Percentiles rank a stretch among this genome's conserved stretches.
phyloP scores from a whole-genome alignment of 2,329 filamentous ascomycete genomes.

The Cladosporium sp. region DNA sequence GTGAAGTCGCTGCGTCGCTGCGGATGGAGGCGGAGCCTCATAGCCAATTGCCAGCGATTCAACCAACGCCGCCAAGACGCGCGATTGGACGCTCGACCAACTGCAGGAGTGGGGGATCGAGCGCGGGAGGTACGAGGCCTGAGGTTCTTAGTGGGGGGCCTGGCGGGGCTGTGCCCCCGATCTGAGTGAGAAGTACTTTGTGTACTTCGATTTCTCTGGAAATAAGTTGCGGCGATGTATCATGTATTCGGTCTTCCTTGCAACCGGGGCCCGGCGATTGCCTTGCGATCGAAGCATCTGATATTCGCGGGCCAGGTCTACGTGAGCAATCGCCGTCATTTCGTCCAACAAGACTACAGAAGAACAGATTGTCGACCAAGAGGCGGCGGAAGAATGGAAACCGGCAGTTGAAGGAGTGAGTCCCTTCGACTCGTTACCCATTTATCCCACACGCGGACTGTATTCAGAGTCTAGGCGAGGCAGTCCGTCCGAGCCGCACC shows the following conservation, averaged over 20 bases:
- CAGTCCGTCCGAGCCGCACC: neutral
- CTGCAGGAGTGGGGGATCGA: neutral
- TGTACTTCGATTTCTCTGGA: neutral
- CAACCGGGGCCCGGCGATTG: neutral
- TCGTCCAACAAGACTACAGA: too few relatives aligned
- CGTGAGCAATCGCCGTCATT: too few relatives aligned
- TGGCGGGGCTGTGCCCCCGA: neutral
- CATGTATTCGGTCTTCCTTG: neutral
- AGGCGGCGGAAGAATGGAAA: neutral
- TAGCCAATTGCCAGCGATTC: neutral
- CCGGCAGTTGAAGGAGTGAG: slow-evolving; percentile 2
- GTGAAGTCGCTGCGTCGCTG: neutral
- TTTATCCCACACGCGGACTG: slow-evolving; percentile 4
- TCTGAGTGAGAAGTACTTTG: neutral
- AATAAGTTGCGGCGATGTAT: neutral
- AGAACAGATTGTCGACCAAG: too few relatives aligned
- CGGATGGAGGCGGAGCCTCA: neutral
- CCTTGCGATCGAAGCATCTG: neutral
- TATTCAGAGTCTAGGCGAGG: neutral
- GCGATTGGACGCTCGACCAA: neutral
- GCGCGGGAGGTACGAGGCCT: neutral
- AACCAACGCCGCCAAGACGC: neutral
- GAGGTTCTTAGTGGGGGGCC: neutral
- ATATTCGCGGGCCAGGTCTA: too few relatives aligned
- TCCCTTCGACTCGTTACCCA: neutral